Evolutionary conservation across 164 flowering plant genomes (phyloP).

Genomic region (Tetrastigma voinierianum): DNA sequence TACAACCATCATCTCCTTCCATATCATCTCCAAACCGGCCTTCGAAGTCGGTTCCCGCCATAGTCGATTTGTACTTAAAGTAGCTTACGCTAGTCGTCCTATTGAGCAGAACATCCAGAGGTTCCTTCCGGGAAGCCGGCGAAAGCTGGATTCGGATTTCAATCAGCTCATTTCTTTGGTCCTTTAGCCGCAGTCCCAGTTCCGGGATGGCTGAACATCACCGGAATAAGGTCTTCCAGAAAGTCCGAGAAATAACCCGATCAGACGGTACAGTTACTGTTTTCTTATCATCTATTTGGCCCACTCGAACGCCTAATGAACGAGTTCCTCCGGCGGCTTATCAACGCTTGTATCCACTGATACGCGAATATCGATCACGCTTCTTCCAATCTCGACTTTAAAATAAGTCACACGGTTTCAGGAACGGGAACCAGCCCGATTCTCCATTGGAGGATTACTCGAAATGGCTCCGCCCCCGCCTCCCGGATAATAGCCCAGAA

Average conservation of each 20-base stretch:
- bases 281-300: neutral
- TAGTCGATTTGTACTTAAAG: neutral
- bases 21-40: neutral
- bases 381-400: too few species aligned
- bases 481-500: too few species aligned
- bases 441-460: neutral
- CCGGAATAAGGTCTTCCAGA: neutral
- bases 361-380: too few species aligned
- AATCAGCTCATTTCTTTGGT: neutral
- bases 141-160: neutral
- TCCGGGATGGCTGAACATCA: neutral
- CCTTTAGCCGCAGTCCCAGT: neutral
- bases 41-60: neutral
- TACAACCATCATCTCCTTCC: neutral
- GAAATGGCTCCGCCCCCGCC: neutral
- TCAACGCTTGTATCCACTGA: too few species aligned
- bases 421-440: too few species aligned
- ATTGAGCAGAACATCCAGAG: neutral
- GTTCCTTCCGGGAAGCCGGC: too few species aligned
- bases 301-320: neutral
- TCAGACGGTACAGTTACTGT: neutral
- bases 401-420: too few species aligned
- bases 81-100: neutral
- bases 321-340: neutral
- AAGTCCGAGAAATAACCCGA: neutral